Evolutionary conservation across 306 rosid species (phyloP).

Genomic region (Gillenia trifoliata): DNA sequence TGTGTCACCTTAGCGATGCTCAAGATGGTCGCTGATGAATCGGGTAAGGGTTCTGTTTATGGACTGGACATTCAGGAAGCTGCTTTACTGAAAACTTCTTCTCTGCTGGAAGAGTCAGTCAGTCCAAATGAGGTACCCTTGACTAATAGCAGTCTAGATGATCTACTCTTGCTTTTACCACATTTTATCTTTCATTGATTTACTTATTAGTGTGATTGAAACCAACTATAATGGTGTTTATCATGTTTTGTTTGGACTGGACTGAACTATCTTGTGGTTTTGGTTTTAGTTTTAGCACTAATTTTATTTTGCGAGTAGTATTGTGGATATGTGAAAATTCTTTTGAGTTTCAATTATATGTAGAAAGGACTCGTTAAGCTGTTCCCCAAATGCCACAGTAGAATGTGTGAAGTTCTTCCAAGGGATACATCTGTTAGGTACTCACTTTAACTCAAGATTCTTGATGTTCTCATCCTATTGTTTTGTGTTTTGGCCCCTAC

Average conservation of each 20-base stretch:
- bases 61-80: slow-evolving; percentile 76
- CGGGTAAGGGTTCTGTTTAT: slow-evolving; percentile 50
- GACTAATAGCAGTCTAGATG: too few species aligned
- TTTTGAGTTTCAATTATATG: slow-evolving; percentile 27
- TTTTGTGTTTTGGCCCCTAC: not conserved
- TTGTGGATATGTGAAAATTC: slow-evolving; percentile 8
- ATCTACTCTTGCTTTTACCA: not conserved
- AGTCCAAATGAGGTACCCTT: slow-evolving; percentile 44
- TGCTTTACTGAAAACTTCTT: slow-evolving; percentile 58
- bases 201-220: too few species aligned
- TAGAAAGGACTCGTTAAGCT: slow-evolving; percentile 66
- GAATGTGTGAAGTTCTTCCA: slow-evolving; percentile 70
- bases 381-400: slow-evolving; percentile 72
- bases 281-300: too few species aligned
- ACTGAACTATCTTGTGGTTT: not conserved
- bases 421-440: slow-evolving; percentile 56
- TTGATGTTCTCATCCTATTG: not conserved
- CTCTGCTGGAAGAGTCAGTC: slow-evolving; percentile 52
- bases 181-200: too few species aligned
- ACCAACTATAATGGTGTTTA: too few species aligned
- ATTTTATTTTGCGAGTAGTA: not conserved
- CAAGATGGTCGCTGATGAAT: slow-evolving; percentile 72
- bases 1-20: slow-evolving; percentile 70
- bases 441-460: slow-evolving; percentile 7
- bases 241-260: not conserved